Evolutionary conservation across 1,139 yeast genomes (phyloP).

Genomic region (Lodderomyces beijingensis): DNA sequence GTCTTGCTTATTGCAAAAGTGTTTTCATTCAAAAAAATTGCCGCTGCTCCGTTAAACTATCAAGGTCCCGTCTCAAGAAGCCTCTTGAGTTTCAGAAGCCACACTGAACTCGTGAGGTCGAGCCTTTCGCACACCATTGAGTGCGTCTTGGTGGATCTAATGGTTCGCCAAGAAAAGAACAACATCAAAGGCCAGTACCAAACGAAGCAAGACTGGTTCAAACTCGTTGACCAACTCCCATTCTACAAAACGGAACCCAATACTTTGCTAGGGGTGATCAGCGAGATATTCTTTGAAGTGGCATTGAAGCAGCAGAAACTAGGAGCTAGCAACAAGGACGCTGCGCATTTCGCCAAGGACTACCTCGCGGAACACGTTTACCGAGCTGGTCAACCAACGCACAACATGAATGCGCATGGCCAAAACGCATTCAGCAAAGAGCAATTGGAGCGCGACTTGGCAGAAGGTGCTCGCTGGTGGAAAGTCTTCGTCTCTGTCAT

Average conservation of each 20-base stretch:
- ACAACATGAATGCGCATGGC: conserved; percentile 42
- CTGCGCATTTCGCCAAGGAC: conserved; percentile 27
- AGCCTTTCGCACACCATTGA: conserved; percentile 55
- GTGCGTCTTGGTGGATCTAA: conserved; percentile 46
- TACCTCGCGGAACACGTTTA: conserved; percentile 36
- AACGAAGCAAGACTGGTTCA: conserved; percentile 52
- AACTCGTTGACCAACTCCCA: conserved; percentile 56
- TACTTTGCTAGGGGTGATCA: conserved; percentile 41
- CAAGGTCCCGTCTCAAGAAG: conserved; percentile 69
- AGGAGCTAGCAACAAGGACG: conserved; percentile 19
- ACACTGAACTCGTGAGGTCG: conserved; percentile 49
- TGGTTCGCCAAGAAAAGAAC: conserved; percentile 52
- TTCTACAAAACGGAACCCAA: conserved; percentile 47
- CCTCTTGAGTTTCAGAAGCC: conserved; percentile 63
- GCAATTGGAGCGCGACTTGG: conserved; percentile 40
- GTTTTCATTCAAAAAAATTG: conserved; percentile 50
- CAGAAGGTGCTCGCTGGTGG: conserved; percentile 38
- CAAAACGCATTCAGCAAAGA: conserved; percentile 34
- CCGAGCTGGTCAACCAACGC: conserved; percentile 36
- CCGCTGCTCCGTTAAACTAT: conserved; percentile 54
- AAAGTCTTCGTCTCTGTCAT: conserved; percentile 37
- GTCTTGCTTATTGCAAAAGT: conserved; percentile 54
- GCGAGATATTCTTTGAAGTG: conserved; percentile 40
- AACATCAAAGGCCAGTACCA: conserved; percentile 32
- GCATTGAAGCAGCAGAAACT: conserved; percentile 29